These are phyloP conservation scores for Boechera stricta DNA, from an alignment of 345 rosid genomes.

Conservation along the genomic window DNA sequence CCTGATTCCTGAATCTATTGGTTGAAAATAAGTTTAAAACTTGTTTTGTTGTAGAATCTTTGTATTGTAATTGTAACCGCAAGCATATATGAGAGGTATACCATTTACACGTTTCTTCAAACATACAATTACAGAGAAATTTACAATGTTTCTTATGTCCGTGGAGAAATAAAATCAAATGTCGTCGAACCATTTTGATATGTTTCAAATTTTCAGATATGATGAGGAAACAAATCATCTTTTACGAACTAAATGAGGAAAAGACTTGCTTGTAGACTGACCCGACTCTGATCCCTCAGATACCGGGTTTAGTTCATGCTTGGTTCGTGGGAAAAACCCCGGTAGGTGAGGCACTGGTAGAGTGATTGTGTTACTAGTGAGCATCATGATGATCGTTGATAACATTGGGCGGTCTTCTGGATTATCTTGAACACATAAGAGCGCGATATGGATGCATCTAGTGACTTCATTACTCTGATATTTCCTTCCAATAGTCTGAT, in stretches of 20 bases:
- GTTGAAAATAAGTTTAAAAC: neutral
- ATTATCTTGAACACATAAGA: conserved; percentile 46
- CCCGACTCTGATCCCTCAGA: neutral
- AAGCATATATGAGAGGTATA: neutral
- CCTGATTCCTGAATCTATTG: neutral
- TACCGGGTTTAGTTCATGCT: neutral
- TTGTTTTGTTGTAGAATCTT: neutral
- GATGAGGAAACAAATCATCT: neutral
- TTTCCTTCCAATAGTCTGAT: conserved; percentile 31
- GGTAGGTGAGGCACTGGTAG: conserved; percentile 38
- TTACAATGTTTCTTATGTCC: neutral
- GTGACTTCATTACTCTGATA: conserved; percentile 33
- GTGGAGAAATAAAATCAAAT: conserved; percentile 3
- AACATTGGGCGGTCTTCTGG: conserved; percentile 33
- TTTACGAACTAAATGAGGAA: conserved; percentile 29
- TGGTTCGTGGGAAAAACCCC: conserved; percentile 5
- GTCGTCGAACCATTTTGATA: neutral
- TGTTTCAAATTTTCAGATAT: neutral
- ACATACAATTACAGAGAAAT: neutral
- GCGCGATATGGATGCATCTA: conserved; percentile 40
- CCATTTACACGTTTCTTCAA: conserved; percentile 8
- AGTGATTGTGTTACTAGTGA: conserved; percentile 39
- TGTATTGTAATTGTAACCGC: conserved; percentile 15
- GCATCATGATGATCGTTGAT: conserved; percentile 34
- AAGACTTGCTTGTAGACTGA: neutral